Evolutionary conservation across 2,329 filamentous ascomycete genomes (phyloP), one percentile per base, ranked within the genome.

Genomic region (Ascosphaera pollenicola): DNA sequence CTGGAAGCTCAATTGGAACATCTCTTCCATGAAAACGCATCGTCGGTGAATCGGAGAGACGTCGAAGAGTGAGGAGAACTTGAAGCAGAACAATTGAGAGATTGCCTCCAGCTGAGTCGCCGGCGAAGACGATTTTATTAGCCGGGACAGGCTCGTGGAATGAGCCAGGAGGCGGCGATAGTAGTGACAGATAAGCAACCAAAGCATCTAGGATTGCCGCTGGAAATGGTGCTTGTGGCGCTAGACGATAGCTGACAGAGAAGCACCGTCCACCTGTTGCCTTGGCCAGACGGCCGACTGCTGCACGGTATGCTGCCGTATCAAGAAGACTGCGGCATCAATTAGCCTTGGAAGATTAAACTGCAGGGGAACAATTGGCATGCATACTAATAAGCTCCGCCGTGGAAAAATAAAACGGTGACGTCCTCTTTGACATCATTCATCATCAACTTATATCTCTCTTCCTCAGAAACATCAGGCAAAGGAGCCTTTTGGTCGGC

Each of bases 141-240:
- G 62, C 54, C 8, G 56, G 53, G 2, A 65, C 49, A 13, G 62
- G 52, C 13, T 54, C 47, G 42, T 65, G 62, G 11, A 58, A 46
- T 15, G 61, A 53, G 10, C 57, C 59, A 10, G 53, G 48, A 0
- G 61, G 61, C 8, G 62, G 63, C 10, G 59, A 54, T 5, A 65
- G 50, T 19, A 66, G 54, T 19, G 57, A 61, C 2, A 66, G 51
- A 42, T 65, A 66, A n/a, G 59, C 56, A 11, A 59, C 50, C n/a
- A 66, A 47, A 18, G 57, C 54, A 46, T 66, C 63, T 32, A 65
- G 51, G 4, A 66, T 47, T 2, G 59, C 59, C 3, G 61, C 54
- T 13, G 62, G 63, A 44, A 65, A 66, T 8, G 63, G 58, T 34
- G 61, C 50, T 38, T 65, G 60, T 13, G 63, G 63, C 2, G 62